These are phyloP conservation scores for Rehmannia glutinosa DNA, from an alignment of 257 asterid species.

Conservation along the genomic window DNA sequence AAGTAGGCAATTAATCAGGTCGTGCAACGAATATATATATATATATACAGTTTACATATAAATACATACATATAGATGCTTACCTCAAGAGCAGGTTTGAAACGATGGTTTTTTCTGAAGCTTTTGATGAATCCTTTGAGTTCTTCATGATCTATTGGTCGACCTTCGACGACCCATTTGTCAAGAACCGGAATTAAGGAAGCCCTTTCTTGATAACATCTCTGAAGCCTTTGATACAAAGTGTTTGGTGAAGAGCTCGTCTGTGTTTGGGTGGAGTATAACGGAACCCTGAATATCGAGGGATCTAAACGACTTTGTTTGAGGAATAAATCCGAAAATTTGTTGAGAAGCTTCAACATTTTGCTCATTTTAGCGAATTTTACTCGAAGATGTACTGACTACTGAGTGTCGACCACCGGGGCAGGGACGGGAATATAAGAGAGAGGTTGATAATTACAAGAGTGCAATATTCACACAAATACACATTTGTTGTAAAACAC, in stretches of 20 bases:
- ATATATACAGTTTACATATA: too few species aligned
- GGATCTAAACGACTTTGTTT: background rate
- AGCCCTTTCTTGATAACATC: background rate
- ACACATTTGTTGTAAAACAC: too few species aligned
- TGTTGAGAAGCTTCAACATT: background rate
- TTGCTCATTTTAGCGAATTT: background rate
- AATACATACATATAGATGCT: too few species aligned
- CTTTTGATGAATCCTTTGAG: constrained; percentile 10
- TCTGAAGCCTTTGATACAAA: constrained; percentile 13
- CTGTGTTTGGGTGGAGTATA: constrained; percentile 11
- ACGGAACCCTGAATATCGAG: background rate
- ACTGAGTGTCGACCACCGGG: too few species aligned
- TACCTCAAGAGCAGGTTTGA: constrained; percentile 29
- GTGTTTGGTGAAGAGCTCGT: background rate
- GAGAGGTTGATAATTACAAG: too few species aligned
- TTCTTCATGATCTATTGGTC: background rate
- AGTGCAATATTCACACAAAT: too few species aligned
- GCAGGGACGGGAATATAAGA: too few species aligned
- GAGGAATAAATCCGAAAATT: background rate
- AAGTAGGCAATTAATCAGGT: background rate
- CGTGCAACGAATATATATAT: too few species aligned
- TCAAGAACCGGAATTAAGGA: constrained; percentile 19
- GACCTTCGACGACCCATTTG: constrained; percentile 15
- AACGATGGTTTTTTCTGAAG: background rate
- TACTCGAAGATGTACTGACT: too few species aligned